phyloP scores from a whole-genome alignment of 805 yeast genomes.

The Candida bentonensis region DNA sequence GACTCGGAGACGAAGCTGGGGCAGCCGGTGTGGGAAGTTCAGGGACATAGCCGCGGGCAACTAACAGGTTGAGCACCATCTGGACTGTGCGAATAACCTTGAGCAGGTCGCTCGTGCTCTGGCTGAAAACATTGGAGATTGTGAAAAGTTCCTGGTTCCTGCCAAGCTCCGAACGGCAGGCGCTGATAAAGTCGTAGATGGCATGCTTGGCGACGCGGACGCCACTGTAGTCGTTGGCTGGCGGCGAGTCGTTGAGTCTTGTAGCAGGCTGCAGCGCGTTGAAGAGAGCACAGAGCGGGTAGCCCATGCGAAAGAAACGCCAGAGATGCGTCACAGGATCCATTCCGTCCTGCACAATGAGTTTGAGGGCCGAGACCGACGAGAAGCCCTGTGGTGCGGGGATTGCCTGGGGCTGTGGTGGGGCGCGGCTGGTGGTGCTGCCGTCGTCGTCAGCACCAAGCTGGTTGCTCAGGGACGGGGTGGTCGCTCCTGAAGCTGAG shows the following conservation, averaged over 20 bases:
- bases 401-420: conserved; percentile 12
- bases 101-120: conserved; percentile 62
- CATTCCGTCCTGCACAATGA: conserved; percentile 35
- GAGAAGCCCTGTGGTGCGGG: conserved; percentile 22
- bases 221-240: conserved; percentile 64
- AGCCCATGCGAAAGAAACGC: conserved; percentile 81
- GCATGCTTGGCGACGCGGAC: conserved; percentile 73
- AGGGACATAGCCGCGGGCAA: conserved; percentile 8
- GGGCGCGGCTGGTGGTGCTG: conserved; percentile 55
- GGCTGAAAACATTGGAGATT: conserved; percentile 77
- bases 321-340: conserved; percentile 92
- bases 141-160: conserved; percentile 72
- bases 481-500: conserved; percentile 58
- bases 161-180: conserved; percentile 63
- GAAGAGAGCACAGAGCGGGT: conserved; percentile 76
- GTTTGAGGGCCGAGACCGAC: conserved; percentile 64
- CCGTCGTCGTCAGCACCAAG: conserved; percentile 46
- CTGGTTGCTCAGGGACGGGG: conserved; percentile 44
- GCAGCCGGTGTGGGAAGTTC: conserved; percentile 1
- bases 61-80: conserved; percentile 38
- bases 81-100: conserved; percentile 63
- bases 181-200: conserved; percentile 77
- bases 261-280: conserved; percentile 49
- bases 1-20: neutral
- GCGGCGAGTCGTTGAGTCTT: conserved; percentile 31